Evolutionary conservation across 176 grass and related monocot genomes (phyloP).

Genomic region (Poa annua): DNA sequence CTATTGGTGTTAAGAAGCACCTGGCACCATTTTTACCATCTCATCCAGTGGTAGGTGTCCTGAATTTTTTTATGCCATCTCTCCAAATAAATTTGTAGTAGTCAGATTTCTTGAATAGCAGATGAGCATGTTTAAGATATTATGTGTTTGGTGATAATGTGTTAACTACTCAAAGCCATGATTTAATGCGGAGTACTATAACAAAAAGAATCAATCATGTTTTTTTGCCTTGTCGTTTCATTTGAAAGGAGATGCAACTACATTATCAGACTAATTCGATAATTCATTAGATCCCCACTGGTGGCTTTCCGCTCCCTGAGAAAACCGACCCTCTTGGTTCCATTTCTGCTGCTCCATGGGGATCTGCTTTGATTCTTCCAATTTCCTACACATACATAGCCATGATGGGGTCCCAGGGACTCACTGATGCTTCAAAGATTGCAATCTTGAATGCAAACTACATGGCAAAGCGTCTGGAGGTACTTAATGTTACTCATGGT

Average conservation of each 20-base stretch:
- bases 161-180: neutral
- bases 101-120: slow-evolving; percentile 6
- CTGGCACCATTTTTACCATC: slow-evolving; percentile 97
- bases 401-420: slow-evolving; percentile 94
- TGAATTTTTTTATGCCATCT: slow-evolving; percentile 34
- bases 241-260: slow-evolving; percentile 23
- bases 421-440: slow-evolving; percentile 98
- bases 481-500: slow-evolving; percentile 38
- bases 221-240: neutral
- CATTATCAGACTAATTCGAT: slow-evolving; percentile 15
- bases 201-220: neutral
- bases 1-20: slow-evolving; percentile 99
- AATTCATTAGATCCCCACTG: slow-evolving; percentile 69
- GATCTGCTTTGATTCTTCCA: slow-evolving; percentile 97
- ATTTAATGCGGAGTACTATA: neutral
- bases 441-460: slow-evolving; percentile 98
- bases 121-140: neutral
- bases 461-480: slow-evolving; percentile 99
- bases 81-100: slow-evolving; percentile 14
- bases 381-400: slow-evolving; percentile 99
- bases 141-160: slow-evolving; percentile 12
- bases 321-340: slow-evolving; percentile 87
- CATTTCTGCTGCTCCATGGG: slow-evolving; percentile 97
- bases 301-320: slow-evolving; percentile 87
- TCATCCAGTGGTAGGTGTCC: slow-evolving; percentile 88